phyloP scores from a whole-genome alignment of 2,329 filamentous ascomycete genomes.

The Aspergillus sp. region DNA sequence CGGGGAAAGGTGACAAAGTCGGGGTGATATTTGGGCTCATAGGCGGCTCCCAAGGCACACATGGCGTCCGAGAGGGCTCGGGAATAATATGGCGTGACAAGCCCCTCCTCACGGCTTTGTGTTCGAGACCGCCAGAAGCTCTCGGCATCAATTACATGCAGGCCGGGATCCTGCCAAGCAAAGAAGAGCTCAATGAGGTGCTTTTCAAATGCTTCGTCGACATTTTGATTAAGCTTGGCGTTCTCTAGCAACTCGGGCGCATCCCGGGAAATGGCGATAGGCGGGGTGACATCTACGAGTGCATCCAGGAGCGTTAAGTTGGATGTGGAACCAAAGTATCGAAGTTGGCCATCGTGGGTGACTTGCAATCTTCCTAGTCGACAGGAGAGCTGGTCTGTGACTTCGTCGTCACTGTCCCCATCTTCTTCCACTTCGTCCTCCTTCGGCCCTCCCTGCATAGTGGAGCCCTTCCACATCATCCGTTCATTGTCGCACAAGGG shows the following conservation, averaged over 20 bases:
- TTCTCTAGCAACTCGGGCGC: conserved; percentile 4
- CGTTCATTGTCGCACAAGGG: too few species aligned
- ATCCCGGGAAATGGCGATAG: background rate
- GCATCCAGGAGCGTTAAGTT: conserved; percentile 8
- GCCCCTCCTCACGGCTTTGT: background rate
- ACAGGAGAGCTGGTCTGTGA: conserved; percentile 11
- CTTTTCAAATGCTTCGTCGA: conserved; percentile 7
- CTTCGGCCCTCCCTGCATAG: background rate
- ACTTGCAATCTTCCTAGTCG: conserved; percentile 9
- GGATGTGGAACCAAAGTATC: conserved; percentile 11
- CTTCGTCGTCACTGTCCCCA: conserved; percentile 6
- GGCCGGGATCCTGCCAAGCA: conserved; percentile 11
- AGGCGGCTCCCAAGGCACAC: conserved; percentile 45
- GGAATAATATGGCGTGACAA: conserved; percentile 9
- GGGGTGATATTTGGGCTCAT: conserved; percentile 48
- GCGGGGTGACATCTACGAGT: conserved; percentile 3
- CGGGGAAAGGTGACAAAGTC: conserved; percentile 45
- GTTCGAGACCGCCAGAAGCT: conserved; percentile 12
- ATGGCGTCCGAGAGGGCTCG: conserved; percentile 6
- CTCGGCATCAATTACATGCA: conserved; percentile 7
- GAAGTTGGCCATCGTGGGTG: conserved; percentile 8
- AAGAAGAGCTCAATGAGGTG: conserved; percentile 12
- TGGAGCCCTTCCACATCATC: background rate
- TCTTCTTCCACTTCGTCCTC: background rate
- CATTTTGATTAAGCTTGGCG: background rate